These are phyloP conservation scores for Eucalyptus paniculata DNA, from an alignment of 345 rosid species.

Conservation along the genomic window DNA sequence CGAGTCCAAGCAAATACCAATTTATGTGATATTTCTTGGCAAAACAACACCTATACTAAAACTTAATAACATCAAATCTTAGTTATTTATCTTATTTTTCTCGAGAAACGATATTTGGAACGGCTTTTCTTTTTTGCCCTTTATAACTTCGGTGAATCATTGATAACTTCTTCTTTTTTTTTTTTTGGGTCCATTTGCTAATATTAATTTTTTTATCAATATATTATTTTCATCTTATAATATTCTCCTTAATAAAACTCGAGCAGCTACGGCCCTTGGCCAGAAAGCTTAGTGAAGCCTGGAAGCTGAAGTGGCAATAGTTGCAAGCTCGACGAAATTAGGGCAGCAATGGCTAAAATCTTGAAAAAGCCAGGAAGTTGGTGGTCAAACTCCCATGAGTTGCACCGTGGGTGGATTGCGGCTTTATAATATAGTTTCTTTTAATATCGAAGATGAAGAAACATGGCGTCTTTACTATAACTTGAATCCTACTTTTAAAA, in stretches of 20 bases:
- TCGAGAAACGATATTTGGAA: background rate
- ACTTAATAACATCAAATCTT: background rate
- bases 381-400: background rate
- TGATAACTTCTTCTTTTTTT: no score
- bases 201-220: no score
- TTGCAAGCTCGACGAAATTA: no score
- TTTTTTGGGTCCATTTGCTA: no score
- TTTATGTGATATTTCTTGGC: background rate
- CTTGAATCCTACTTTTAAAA: fast-evolving
- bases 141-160: background rate
- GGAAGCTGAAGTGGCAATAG: no score
- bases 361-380: no score
- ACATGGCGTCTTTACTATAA: background rate
- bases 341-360: no score
- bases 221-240: no score
- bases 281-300: no score
- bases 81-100: no score
- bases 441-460: background rate
- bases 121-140: background rate
- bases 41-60: background rate
- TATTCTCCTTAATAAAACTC: no score
- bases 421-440: background rate
- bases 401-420: background rate
- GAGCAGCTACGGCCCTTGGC: no score
- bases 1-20: background rate